Evolutionary conservation across 345 rosid species (phyloP), one percentile per base, ranked within the genome.

Genomic region (Arabidopsis suecica): DNA sequence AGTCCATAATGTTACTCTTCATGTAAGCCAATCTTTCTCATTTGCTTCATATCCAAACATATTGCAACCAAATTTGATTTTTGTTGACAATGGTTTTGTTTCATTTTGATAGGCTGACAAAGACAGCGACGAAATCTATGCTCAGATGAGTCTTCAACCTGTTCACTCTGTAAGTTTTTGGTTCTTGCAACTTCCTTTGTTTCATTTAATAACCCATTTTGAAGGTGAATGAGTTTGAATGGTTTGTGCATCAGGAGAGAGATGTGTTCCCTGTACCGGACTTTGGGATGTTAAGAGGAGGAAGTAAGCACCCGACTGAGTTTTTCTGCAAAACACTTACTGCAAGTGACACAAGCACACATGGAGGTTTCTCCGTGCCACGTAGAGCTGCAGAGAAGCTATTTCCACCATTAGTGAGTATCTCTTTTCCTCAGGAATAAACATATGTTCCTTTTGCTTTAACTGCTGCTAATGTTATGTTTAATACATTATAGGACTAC

Each of bases 291-390:
- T 1, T 65, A 40, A 91, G 86, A 78, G 81, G 82, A 49, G 81
- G 82, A 49, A 93, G 85, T 82, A 96, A 89, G 75, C 99, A 96
- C 78, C 99, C 99, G 25, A 82, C 80, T 71, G 98, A 92, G 64
- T 89, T 89, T 82, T 96, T 96, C 89, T 96, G 99, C 82, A 96
- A 96, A 80, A 93, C 89, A 5, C 83, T 95, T 60, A 95, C 97
- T 4, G 97, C 99, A 36, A 95, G 99, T 75, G 99, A 96, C 72
- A 96, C 97, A 34, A 96, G 99, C 60, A 96, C 99, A 13, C 99
- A 96, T 75, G 99, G 99, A 68, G 99, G 99, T 70, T 96, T 96
- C 84, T 96, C 99, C 0, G 98, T 96, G 72, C 99, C 99, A 56
- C 91, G 99, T 11, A 82, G 97, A 78, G 99, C 98, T 9, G 99